A percentile compares a stretch with the other conserved stretches of the same genome.
phyloP scores from a whole-genome alignment of 2,329 filamentous ascomycete genomes.

The Onygena corvina region DNA sequence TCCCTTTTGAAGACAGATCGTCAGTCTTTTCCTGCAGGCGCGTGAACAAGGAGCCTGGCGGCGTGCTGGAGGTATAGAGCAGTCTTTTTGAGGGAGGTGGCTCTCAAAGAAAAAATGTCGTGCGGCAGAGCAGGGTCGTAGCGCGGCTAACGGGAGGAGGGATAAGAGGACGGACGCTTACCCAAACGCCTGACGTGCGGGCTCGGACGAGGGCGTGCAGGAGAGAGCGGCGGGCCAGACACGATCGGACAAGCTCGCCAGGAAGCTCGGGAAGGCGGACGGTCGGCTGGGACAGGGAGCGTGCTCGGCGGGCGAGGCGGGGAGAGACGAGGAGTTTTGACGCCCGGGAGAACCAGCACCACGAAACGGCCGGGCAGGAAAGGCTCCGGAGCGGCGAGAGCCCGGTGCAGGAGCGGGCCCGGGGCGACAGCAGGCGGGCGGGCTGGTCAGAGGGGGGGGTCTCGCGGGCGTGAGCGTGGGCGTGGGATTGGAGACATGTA shows the following conservation, averaged over 20 bases:
- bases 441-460: neutral
- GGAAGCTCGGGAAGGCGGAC: conserved; percentile 1
- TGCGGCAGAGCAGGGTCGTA: too few relatives aligned
- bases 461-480: conserved; percentile 2
- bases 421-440: neutral
- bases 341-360: neutral
- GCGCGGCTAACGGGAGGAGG: neutral
- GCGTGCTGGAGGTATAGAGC: too few relatives aligned
- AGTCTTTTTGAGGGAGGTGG: too few relatives aligned
- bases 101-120: too few relatives aligned
- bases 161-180: neutral
- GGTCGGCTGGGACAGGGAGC: neutral
- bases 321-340: neutral
- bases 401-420: neutral
- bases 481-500: neutral
- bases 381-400: neutral
- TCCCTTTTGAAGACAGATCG: too few relatives aligned
- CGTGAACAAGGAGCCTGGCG: neutral
- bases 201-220: neutral
- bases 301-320: conserved; percentile 2
- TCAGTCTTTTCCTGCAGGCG: neutral
- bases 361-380: neutral
- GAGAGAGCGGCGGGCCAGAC: neutral
- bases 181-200: neutral
- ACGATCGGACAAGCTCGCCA: neutral